A percentile compares a stretch with the other conserved stretches of the same genome.
Conservation (phyloP, 306 rosid genomes). For the Trichosanthes truncata region DNA sequence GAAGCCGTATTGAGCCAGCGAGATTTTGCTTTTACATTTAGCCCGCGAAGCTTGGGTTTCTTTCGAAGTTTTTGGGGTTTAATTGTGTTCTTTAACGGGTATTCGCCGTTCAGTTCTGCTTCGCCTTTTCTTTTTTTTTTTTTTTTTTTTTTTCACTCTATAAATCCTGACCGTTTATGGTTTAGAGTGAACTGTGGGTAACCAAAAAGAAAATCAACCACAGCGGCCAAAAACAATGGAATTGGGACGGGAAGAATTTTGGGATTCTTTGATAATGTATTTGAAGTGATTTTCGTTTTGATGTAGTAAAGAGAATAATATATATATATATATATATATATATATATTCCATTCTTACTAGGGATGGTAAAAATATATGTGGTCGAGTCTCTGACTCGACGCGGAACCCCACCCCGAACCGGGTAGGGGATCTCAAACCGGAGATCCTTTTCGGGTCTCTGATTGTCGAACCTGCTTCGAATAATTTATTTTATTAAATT, state of each 20-base stretch:
- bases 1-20: background rate
- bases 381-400: no score
- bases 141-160: background rate
- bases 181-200: background rate
- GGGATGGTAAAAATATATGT: no score
- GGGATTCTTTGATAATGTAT: background rate
- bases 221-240: background rate
- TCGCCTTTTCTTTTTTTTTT: background rate
- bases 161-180: background rate
- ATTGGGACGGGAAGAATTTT: background rate
- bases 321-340: no score
- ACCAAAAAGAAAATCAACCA: background rate
- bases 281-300: no score
- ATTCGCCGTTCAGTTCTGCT: background rate
- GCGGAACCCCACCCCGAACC: no score
- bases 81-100: background rate
- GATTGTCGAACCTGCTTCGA: no score
- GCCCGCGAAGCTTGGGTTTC: background rate
- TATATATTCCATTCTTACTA: no score
- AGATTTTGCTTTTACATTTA: background rate
- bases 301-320: no score
- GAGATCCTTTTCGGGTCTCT: no score
- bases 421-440: no score
- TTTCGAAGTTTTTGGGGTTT: constrained; percentile 1
- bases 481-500: no score